Conservation (phyloP, 805 yeast species). For the Lachancea kluyveri region DNA sequence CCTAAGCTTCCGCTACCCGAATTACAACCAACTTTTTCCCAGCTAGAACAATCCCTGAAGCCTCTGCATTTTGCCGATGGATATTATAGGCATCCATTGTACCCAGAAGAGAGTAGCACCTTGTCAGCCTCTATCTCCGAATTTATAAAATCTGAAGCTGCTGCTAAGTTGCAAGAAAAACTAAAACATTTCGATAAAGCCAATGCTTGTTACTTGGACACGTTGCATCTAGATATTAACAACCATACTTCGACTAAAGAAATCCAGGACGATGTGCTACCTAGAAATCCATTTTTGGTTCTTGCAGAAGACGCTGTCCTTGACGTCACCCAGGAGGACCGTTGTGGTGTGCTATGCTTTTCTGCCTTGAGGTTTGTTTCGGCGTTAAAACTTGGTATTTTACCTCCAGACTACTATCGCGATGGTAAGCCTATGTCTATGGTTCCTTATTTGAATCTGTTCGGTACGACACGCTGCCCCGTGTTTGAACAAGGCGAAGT, state of each 20-base stretch:
- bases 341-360: conserved; percentile 61
- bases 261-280: conserved; percentile 58
- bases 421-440: conserved; percentile 51
- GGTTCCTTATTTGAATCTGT: conserved; percentile 60
- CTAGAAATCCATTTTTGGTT: conserved; percentile 71
- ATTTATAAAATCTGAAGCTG: conserved; percentile 39
- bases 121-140: conserved; percentile 39
- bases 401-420: conserved; percentile 55
- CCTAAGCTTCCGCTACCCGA: conserved; percentile 63
- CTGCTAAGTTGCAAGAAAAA: conserved; percentile 48
- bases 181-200: conserved; percentile 39
- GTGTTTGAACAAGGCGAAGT: conserved; percentile 27
- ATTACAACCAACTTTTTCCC: conserved; percentile 42
- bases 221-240: conserved; percentile 36
- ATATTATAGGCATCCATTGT: conserved; percentile 30
- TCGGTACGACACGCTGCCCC: conserved; percentile 62
- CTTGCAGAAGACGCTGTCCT: conserved; percentile 69
- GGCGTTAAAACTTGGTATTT: conserved; percentile 46
- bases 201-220: conserved; percentile 49
- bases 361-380: conserved; percentile 63
- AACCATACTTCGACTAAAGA: conserved; percentile 50
- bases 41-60: conserved; percentile 48
- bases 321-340: conserved; percentile 54
- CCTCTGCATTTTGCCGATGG: conserved; percentile 55
- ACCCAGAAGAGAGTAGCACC: conserved; percentile 23